Percentiles rank a stretch among this genome's conserved stretches.
Evolutionary conservation across 2,329 filamentous ascomycete species (phyloP).

Genomic region (Gremmenia infestans): DNA sequence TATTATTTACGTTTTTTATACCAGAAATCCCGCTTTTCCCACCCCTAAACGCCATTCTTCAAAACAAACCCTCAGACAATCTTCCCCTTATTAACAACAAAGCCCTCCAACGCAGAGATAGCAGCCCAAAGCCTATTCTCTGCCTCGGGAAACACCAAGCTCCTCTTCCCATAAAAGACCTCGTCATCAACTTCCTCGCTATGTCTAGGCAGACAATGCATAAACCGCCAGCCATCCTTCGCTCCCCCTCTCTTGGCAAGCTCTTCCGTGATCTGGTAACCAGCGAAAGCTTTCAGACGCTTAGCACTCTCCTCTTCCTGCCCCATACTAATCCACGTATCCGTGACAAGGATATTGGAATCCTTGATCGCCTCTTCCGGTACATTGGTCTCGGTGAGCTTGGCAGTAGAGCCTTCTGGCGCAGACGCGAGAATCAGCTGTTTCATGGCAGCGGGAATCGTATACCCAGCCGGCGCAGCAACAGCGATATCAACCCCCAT

Average conservation of each 20-base stretch:
- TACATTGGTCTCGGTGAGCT: constrained; percentile 67
- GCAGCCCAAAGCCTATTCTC: constrained; percentile 94
- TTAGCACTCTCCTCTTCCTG: constrained; percentile 81
- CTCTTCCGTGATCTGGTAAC: constrained; percentile 87
- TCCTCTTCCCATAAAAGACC: constrained; percentile 84
- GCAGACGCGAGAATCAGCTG: constrained; percentile 64
- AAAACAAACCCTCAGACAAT: constrained; percentile 39
- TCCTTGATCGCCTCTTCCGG: constrained; percentile 81
- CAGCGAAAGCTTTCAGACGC: constrained; percentile 74
- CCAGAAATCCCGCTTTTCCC: not conserved
- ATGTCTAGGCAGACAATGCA: constrained; percentile 95
- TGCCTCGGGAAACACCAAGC: constrained; percentile 87
- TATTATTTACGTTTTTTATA: not conserved
- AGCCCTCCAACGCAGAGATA: constrained; percentile 73
- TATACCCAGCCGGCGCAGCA: constrained; percentile 79
- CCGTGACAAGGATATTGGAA: constrained; percentile 88
- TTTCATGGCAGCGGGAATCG: constrained; percentile 71
- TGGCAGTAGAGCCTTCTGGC: constrained; percentile 52
- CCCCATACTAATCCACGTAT: constrained; percentile 98
- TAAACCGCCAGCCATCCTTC: constrained; percentile 89
- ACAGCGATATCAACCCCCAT: constrained; percentile 82
- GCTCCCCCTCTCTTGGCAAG: constrained; percentile 80
- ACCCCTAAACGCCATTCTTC: not conserved
- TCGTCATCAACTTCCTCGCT: constrained; percentile 90
- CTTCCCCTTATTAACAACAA: constrained; percentile 90